These are phyloP conservation scores for Pseudogymnoascus pannorum DNA, from an alignment of 2,329 filamentous ascomycete genomes.

Conservation along the genomic window DNA sequence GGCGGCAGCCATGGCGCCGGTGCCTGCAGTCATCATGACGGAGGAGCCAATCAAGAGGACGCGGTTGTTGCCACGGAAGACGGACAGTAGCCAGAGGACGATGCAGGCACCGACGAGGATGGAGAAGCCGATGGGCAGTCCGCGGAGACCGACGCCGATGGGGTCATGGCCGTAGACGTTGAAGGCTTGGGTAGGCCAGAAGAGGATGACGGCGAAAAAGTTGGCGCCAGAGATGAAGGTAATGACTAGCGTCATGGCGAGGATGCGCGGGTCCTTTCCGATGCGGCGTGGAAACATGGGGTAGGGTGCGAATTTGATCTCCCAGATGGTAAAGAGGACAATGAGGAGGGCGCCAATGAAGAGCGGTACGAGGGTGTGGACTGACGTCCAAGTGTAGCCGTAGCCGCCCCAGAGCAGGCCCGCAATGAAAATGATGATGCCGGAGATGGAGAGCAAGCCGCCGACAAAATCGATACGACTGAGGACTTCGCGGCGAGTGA, in stretches of 20 bases:
- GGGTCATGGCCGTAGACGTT: constrained; percentile 61
- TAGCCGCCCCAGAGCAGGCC: constrained; percentile 51
- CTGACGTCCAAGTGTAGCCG: constrained; percentile 48
- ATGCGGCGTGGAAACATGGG: constrained; percentile 43
- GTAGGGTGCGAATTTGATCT: constrained; percentile 41
- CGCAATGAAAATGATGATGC: constrained; percentile 39
- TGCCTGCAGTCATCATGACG: constrained; percentile 59
- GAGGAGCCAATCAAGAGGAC: constrained; percentile 53
- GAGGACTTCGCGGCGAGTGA: constrained; percentile 32
- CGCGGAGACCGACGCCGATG: constrained; percentile 55
- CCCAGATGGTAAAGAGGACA: constrained; percentile 46
- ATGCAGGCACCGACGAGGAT: constrained; percentile 55
- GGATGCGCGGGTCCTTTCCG: constrained; percentile 44
- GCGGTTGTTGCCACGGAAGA: constrained; percentile 51
- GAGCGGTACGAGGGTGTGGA: constrained; percentile 47
- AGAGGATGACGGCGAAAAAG: constrained; percentile 48
- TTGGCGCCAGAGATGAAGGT: constrained; percentile 54
- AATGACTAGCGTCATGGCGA: constrained; percentile 47
- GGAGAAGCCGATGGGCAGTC: constrained; percentile 56
- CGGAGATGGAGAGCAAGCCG: constrained; percentile 41
- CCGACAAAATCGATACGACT: constrained; percentile 43
- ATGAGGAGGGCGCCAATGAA: constrained; percentile 41
- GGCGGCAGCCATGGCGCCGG: constrained; percentile 45
- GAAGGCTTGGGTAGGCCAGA: constrained; percentile 59
- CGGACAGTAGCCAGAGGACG: constrained; percentile 48